Percentiles rank a stretch among this genome's conserved stretches.
Conservation (phyloP, 352 stramenopile species). For the Globisporangium lucens region DNA sequence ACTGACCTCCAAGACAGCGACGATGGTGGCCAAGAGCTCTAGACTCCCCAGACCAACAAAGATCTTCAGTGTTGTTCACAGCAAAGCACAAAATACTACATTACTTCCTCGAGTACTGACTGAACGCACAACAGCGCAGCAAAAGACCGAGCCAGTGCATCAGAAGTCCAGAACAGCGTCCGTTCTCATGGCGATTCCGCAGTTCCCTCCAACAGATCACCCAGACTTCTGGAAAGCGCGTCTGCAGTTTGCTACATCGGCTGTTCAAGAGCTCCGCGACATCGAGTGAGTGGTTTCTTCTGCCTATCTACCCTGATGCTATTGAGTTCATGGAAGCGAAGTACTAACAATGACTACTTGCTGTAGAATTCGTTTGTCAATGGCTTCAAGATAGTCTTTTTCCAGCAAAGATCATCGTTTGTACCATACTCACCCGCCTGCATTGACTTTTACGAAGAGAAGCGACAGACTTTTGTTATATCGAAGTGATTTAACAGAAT, state of each 20-base stretch:
- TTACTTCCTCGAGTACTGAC: not conserved
- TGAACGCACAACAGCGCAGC: not conserved
- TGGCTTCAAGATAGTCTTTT: conserved; percentile 15
- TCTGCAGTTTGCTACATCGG: conserved; percentile 8
- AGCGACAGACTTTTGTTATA: too few species aligned
- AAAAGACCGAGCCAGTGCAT: not conserved
- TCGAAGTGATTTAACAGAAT: not conserved
- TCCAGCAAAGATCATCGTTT: not conserved
- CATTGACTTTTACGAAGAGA: too few species aligned
- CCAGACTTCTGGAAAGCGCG: conserved; percentile 20
- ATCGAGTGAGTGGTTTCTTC: conserved; percentile 8
- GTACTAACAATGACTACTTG: not conserved
- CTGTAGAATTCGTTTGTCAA: conserved; percentile 5
- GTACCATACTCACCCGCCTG: not conserved
- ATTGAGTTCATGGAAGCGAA: not conserved
- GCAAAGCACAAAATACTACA: not conserved
- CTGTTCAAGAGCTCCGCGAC: conserved; percentile 4
- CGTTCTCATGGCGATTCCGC: not conserved
- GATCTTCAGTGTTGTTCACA: not conserved
- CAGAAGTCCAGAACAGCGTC: not conserved
- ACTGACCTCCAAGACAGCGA: conserved; percentile 7
- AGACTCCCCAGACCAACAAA: conserved; percentile 6
- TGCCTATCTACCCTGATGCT: not conserved
- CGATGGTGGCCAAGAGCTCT: conserved; percentile 5
- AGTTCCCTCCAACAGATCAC: conserved; percentile 3